Conservation (phyloP, 495 filamentous ascomycete genomes). For the Thermochaetoides thermophila region DNA sequence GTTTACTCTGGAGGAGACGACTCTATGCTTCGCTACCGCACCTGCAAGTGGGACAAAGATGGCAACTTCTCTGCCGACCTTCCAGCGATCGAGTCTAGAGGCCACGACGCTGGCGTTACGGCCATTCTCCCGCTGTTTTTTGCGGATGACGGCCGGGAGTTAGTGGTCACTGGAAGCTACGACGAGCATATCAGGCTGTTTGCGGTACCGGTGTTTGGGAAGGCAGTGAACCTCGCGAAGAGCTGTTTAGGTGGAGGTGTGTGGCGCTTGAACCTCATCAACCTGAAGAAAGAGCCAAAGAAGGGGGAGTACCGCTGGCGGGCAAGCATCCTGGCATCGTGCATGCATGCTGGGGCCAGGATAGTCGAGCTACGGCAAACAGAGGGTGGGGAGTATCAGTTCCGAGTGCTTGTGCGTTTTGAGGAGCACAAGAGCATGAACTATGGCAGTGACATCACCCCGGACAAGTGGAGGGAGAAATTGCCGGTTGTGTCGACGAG, state of each 20-base stretch:
- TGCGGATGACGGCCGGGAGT: constrained; percentile 22
- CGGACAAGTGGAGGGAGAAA: constrained; percentile 13
- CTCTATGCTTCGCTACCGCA: constrained; percentile 25
- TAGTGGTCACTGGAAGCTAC: constrained; percentile 80
- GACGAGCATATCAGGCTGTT: constrained; percentile 70
- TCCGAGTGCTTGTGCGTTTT: constrained; percentile 56
- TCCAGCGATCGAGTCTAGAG: constrained; percentile 25
- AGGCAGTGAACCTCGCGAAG: constrained; percentile 41
- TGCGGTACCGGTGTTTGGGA: constrained; percentile 28
- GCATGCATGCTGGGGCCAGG: constrained; percentile 78
- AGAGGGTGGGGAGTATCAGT: constrained; percentile 35
- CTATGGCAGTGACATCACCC: constrained; percentile 70
- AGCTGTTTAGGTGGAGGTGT: constrained; percentile 68
- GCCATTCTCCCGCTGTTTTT: constrained; percentile 57
- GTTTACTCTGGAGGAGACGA: constrained; percentile 63
- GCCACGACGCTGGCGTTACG: constrained; percentile 75
- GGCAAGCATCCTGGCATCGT: constrained; percentile 62
- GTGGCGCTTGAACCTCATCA: constrained; percentile 64
- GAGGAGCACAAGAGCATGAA: constrained; percentile 92
- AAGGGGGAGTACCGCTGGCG: constrained; percentile 13
- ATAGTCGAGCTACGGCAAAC: constrained; percentile 35
- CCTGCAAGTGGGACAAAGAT: constrained; percentile 12
- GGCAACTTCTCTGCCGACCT: constrained; percentile 23
- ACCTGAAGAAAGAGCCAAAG: constrained; percentile 4
- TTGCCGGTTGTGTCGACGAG: constrained; percentile 59